These are phyloP conservation scores for Caryopteris hybrid DNA, from an alignment of 305 asterid species.

Conservation along the genomic window DNA sequence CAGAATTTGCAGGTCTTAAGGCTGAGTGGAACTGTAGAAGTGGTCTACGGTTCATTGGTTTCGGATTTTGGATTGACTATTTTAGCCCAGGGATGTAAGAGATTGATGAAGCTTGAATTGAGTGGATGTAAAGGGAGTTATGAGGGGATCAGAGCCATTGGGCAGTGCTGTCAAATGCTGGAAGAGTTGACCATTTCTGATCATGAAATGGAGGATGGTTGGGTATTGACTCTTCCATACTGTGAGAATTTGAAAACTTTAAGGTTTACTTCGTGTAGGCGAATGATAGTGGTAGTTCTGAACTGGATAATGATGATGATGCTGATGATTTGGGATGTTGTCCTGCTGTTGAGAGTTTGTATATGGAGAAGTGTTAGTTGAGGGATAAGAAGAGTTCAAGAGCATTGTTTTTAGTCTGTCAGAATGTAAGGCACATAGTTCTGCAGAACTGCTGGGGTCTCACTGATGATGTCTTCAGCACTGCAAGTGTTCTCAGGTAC, in stretches of 20 bases:
- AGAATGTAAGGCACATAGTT: slow-evolving; percentile 38
- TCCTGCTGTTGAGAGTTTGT: slow-evolving; percentile 43
- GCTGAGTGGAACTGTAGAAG: too few relatives aligned
- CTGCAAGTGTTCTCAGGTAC: slow-evolving; percentile 57
- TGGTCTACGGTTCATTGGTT: slow-evolving; percentile 45
- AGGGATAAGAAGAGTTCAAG: slow-evolving; percentile 46
- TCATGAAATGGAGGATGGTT: slow-evolving; percentile 81
- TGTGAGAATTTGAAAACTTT: slow-evolving; percentile 60
- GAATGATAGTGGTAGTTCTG: slow-evolving; percentile 41
- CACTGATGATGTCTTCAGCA: slow-evolving; percentile 50
- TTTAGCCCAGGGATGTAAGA: slow-evolving; percentile 76
- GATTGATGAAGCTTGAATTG: slow-evolving; percentile 64
- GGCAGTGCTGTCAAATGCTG: slow-evolving; percentile 78
- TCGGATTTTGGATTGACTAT: slow-evolving; percentile 72
- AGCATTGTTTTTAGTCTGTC: slow-evolving; percentile 60
- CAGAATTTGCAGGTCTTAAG: slow-evolving; percentile 58
- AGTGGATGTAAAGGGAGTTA: slow-evolving; percentile 65
- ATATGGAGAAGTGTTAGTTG: slow-evolving; percentile 69
- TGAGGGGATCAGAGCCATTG: slow-evolving; percentile 64
- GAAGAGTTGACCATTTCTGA: slow-evolving; percentile 58
- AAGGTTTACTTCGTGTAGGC: slow-evolving; percentile 62
- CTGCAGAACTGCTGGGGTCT: slow-evolving; percentile 67
- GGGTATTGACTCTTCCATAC: slow-evolving; percentile 66
- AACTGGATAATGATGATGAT: slow-evolving; percentile 20
- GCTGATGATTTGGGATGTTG: slow-evolving; percentile 51